phyloP scores from a whole-genome alignment of 2,329 filamentous ascomycete genomes.

The Waltergamsia citrina region DNA sequence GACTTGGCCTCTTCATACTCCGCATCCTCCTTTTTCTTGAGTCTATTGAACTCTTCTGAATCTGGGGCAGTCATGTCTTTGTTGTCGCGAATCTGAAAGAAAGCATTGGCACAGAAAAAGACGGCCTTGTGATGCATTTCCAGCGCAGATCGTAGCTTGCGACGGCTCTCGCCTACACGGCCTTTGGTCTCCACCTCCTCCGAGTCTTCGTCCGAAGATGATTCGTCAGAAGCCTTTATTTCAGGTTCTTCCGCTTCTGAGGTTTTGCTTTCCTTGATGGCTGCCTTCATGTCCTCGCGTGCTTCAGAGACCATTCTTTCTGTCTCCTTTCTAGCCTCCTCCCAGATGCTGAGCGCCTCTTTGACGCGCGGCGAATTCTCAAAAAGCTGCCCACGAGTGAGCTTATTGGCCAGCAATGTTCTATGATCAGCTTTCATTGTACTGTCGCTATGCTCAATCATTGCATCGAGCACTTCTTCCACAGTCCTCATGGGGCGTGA shows the following conservation, averaged over 20 bases:
- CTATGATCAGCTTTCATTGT: conserved; percentile 61
- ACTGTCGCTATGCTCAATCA: conserved; percentile 79
- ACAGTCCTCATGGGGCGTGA: conserved; percentile 68
- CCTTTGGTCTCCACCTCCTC: conserved; percentile 20
- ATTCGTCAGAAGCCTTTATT: conserved; percentile 1
- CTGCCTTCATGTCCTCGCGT: conserved; percentile 47
- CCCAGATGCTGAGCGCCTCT: conserved; percentile 64
- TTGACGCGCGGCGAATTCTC: conserved; percentile 63
- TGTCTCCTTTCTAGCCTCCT: conserved; percentile 40
- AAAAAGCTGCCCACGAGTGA: conserved; percentile 67
- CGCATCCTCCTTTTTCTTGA: conserved; percentile 63
- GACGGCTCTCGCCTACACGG: conserved; percentile 48
- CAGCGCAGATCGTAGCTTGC: conserved; percentile 59
- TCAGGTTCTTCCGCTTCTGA: not conserved
- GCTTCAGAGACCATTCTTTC: conserved; percentile 50
- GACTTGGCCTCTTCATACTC: conserved; percentile 71
- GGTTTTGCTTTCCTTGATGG: conserved; percentile 24
- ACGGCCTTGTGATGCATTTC: conserved; percentile 73
- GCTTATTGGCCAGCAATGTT: conserved; percentile 48
- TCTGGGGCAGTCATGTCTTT: conserved; percentile 52
- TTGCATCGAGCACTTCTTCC: conserved; percentile 75
- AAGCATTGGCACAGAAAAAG: conserved; percentile 79
- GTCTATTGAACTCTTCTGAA: conserved; percentile 53
- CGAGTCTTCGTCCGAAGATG: conserved; percentile 17
- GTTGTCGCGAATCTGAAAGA: conserved; percentile 74